These are phyloP conservation scores for Podospora fimiseda DNA, from an alignment of 495 filamentous ascomycete genomes.

Conservation along the genomic window DNA sequence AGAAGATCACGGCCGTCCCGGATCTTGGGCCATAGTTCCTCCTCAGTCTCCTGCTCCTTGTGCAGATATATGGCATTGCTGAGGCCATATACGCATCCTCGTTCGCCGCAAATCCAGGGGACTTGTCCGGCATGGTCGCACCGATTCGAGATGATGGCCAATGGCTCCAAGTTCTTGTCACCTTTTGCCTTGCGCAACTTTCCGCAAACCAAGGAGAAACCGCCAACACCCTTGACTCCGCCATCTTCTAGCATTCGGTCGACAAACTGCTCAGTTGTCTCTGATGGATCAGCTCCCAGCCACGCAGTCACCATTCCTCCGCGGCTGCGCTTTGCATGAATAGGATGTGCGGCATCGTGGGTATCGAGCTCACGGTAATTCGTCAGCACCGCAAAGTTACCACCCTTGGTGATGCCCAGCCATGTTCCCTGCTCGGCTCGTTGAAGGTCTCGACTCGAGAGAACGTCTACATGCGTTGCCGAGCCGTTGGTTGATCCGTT, in stretches of 20 bases:
- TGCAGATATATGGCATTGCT: conserved; percentile 79
- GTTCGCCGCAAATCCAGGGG: conserved; percentile 60
- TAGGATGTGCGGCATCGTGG: conserved; percentile 43
- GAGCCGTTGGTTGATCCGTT: neutral
- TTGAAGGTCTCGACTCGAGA: conserved; percentile 47
- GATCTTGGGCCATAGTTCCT: conserved; percentile 73
- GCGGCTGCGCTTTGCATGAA: conserved; percentile 59
- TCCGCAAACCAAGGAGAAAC: conserved; percentile 89
- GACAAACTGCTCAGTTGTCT: conserved; percentile 59
- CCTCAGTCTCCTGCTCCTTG: conserved; percentile 24
- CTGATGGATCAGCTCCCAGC: conserved; percentile 49
- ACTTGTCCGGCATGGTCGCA: conserved; percentile 55
- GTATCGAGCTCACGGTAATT: conserved; percentile 81
- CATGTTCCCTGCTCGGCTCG: conserved; percentile 69
- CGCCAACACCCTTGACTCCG: conserved; percentile 69
- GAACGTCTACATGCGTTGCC: conserved; percentile 31
- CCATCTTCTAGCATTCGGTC: conserved; percentile 58
- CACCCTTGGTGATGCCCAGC: conserved; percentile 81
- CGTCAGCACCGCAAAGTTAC: conserved; percentile 83
- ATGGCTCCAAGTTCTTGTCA: conserved; percentile 47
- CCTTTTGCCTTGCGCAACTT: conserved; percentile 45
- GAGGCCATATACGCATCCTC: conserved; percentile 66
- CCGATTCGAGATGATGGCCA: conserved; percentile 90
- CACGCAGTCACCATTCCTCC: conserved; percentile 85
- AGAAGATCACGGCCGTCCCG: conserved; percentile 45